Base-by-base conservation (phyloP, 495 filamentous ascomycete genomes). In the Hypoxylon perforatum region DNA sequence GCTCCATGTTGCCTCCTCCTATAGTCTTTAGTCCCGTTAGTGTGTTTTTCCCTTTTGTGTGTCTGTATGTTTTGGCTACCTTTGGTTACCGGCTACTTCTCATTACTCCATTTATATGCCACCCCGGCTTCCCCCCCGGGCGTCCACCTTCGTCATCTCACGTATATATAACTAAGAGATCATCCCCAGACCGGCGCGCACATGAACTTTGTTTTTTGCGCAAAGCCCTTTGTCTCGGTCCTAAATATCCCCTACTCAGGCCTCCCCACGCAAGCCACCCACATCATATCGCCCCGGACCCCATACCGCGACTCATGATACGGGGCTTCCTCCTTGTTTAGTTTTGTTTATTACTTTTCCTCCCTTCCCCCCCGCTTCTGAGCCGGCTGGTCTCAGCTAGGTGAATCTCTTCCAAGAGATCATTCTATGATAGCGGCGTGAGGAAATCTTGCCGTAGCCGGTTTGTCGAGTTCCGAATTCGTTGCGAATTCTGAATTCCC, bases 151-250 rank as follows among this genome's bases (percentile, higher is more conserved):
- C 45, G 56, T 69, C 60, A 52, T 60, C 65, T 56, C 56, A 36
- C n/a, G n/a, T 30, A 28, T 69, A 69, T 69, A 69, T 69, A 69
- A 63, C 60, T 55, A 57, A 46, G 59, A 55, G 56, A 56, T 51
- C 57, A 64, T 69, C 65, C 65, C 65, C 65, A 69, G 65, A 61
- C 60, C 60, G 65, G 65, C 54, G 55, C 61, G 19, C 50, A 57
- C 19, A 61, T 55, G 52, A 35, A 38, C 60, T 23, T 41, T 42
- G 9, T 45, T 42, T 60, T 49, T 45, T 56, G 44, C 50, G 8
- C 25, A 33, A 53, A 58, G 50, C 42, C 56, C 47, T 63, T 61
- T 68, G 65, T 68, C 65, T 63, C 54, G 54, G 65, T 49, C 7
- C 36, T 44, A 41, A 42, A 36, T 41, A n/a, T 38, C 23, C 51